A percentile compares a stretch with the other conserved stretches of the same genome.
phyloP scores from a whole-genome alignment of 2,329 filamentous ascomycete genomes.

The Fusarium cyanostomum region DNA sequence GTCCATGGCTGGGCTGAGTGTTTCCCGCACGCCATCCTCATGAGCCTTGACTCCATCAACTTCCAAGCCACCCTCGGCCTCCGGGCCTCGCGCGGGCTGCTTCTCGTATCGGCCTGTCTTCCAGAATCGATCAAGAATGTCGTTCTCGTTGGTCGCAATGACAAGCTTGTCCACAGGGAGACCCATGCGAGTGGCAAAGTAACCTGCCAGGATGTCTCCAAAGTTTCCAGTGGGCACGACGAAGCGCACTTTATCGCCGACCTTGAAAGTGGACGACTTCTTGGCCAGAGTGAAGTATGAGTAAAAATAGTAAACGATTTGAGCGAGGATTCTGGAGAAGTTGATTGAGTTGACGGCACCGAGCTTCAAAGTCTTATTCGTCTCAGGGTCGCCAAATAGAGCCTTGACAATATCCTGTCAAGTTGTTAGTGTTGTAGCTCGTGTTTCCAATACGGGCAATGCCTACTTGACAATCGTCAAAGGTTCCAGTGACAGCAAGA shows the following conservation, averaged over 20 bases:
- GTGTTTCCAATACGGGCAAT: background rate
- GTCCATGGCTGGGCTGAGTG: slow-evolving; percentile 95
- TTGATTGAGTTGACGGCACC: slow-evolving; percentile 98
- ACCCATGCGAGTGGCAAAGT: slow-evolving; percentile 91
- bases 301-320: slow-evolving; percentile 97
- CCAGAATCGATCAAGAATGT: slow-evolving; percentile 96
- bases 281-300: slow-evolving; percentile 85
- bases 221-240: slow-evolving; percentile 97
- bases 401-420: slow-evolving; percentile 78
- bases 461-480: slow-evolving; percentile 89
- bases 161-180: slow-evolving; percentile 88
- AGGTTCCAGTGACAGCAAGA: slow-evolving; percentile 86
- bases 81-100: slow-evolving; percentile 68
- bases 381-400: slow-evolving; percentile 85
- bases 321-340: slow-evolving; percentile 92
- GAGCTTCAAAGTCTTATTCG: slow-evolving; percentile 83
- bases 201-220: slow-evolving; percentile 89
- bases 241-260: slow-evolving; percentile 78
- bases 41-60: slow-evolving; percentile 71
- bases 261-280: slow-evolving; percentile 66
- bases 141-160: slow-evolving; percentile 96
- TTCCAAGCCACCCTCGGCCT: slow-evolving; percentile 70
- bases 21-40: slow-evolving; percentile 84
- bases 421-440: background rate
- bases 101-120: slow-evolving; percentile 91